phyloP scores from a whole-genome alignment of 2,329 filamentous ascomycete species.

The Nannizzia gypsea region DNA sequence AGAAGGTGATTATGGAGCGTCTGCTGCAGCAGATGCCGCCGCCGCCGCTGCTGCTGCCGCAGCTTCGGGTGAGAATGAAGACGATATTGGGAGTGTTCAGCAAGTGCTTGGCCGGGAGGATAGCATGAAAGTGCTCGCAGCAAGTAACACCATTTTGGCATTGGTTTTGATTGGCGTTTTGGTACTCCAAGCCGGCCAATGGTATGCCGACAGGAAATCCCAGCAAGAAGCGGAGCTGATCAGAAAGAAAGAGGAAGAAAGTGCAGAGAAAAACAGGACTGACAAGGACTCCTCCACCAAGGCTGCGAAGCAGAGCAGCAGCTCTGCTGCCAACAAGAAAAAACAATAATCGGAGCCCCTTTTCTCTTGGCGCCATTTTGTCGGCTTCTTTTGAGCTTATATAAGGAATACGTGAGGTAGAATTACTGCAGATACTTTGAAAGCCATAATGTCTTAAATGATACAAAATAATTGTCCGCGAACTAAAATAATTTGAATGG shows the following conservation, averaged over 20 bases:
- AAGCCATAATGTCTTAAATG: background rate
- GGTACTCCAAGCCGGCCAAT: constrained; percentile 89
- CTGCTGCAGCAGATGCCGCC: background rate
- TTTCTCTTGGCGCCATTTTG: background rate
- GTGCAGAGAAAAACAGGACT: constrained; percentile 22
- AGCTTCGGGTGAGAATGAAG: constrained; percentile 18
- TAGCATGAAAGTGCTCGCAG: constrained; percentile 76
- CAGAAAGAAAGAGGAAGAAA: constrained; percentile 42
- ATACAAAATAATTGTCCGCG: background rate
- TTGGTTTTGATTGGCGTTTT: constrained; percentile 84
- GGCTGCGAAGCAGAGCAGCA: constrained; percentile 19
- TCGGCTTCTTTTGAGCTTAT: background rate
- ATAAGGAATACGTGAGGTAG: background rate
- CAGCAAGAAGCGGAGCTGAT: constrained; percentile 61
- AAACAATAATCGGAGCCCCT: constrained; percentile 17
- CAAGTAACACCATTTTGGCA: constrained; percentile 91
- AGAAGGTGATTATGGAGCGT: constrained; percentile 52
- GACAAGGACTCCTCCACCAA: constrained; percentile 12
- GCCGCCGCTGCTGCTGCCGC: background rate
- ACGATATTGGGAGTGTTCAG: constrained; percentile 43
- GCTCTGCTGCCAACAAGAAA: constrained; percentile 19
- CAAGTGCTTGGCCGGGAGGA: constrained; percentile 72
- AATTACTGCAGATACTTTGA: background rate
- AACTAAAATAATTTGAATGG: background rate
- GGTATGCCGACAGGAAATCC: constrained; percentile 96